Evolutionary conservation across 2,329 filamentous ascomycete species (phyloP).

Genomic region (Colletotrichum brevisporum): DNA sequence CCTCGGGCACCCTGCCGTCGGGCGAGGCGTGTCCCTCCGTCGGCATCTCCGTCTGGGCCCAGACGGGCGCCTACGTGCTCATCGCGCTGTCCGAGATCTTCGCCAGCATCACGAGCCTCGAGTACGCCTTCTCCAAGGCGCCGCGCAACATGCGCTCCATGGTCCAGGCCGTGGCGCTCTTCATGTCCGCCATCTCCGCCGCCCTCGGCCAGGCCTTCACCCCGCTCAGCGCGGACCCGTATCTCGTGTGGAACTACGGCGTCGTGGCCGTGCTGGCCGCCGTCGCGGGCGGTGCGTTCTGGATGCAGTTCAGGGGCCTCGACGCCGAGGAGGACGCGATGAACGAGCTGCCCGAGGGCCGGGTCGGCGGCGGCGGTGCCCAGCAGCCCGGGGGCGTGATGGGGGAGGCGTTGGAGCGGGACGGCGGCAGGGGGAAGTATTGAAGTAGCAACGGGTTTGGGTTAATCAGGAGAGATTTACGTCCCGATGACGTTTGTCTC

Average conservation of each 20-base stretch:
- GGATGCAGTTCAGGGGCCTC: conserved; percentile 72
- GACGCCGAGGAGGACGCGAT: conserved; percentile 77
- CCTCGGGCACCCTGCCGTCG: conserved; percentile 46
- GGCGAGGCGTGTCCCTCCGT: conserved; percentile 59
- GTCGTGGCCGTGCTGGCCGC: conserved; percentile 76
- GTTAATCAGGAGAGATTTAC: neutral
- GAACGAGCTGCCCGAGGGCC: conserved; percentile 67
- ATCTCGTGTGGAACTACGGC: conserved; percentile 82
- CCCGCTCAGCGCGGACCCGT: conserved; percentile 67
- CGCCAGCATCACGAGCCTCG: conserved; percentile 70
- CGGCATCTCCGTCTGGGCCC: conserved; percentile 74
- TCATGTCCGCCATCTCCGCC: conserved; percentile 77
- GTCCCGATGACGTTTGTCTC: neutral
- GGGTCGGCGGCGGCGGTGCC: neutral
- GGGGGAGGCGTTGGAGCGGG: neutral
- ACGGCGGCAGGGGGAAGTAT: neutral
- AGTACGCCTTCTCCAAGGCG: conserved; percentile 84
- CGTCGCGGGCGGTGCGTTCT: conserved; percentile 76
- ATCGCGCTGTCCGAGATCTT: conserved; percentile 65
- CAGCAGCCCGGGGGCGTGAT: neutral
- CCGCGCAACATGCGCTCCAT: conserved; percentile 83
- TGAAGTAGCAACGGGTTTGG: too few relatives aligned
- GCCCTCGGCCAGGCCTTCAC: conserved; percentile 74
- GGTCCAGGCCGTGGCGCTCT: conserved; percentile 77
- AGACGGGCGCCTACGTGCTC: conserved; percentile 65